Evolutionary conservation across 208 protist species (phyloP), one percentile per base, ranked within the genome.

Genomic region (Plasmodiophora brassicae): DNA sequence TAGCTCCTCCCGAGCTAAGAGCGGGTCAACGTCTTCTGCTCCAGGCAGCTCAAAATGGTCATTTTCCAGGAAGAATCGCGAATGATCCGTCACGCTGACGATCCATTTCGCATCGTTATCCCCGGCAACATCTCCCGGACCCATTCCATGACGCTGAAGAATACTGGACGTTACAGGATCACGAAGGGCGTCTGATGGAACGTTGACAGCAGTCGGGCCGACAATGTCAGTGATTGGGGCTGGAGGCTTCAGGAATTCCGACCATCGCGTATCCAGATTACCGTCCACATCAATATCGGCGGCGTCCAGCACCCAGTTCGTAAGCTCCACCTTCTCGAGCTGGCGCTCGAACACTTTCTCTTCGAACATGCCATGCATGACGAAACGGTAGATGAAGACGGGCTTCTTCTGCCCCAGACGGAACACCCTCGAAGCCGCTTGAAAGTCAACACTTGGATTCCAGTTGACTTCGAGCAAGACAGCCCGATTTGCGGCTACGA

Each of bases 311-410:
- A 88, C 46, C 44, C 85, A 71, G 38, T 39, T 46, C 5, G 85
- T 36, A 32, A 86, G 32, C 39, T 71, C 85, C n/a, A 54, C 28
- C 46, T 88, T 88, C 20, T 54, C 60, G 22, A 88, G 85, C 83
- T 89, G 87, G 5, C 71, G 10, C 20, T 85, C 36, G 44, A 90
- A 91, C 5, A 91, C 45, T 5, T 50, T 88, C 50, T 91, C 25
- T 41, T 91, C 89, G 38, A 91, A 90, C 44, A 88, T 90, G 0
- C 78, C 85, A n/a, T 88, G 53, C 38, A 38, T 45, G 8, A 91
- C 35, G 5, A 91, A 83, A 5, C 89, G 44, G 84, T 90, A 91
- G 84, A 91, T 85, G 45, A 78, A 88, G 5, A 91, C 89, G 28
- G 20, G 20, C n/a, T 86, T 83, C 50, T 45, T 25, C 85, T 91